Base-by-base conservation (phyloP, 108 stramenopile genomes). In the Cyclostephanos invisitatus region DNA sequence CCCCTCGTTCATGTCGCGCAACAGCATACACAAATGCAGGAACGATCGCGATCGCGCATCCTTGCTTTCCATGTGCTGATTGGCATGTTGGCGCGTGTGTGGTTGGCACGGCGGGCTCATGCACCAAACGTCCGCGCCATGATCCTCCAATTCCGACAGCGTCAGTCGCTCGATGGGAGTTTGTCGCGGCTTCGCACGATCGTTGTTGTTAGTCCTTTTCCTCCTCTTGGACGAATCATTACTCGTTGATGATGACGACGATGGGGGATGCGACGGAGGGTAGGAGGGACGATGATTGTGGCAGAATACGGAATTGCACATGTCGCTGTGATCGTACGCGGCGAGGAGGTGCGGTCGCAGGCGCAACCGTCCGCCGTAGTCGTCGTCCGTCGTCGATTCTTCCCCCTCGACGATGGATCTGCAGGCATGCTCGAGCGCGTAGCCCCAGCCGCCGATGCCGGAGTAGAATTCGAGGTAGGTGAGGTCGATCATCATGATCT, bases 71-170 rank as follows among this genome's bases (percentile, higher is more conserved):
- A 63, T 27, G 2, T 74, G 68, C 62, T 90, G 86, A 68, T 89
- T 87, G 5, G 72, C 62, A 62, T 89, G 86, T 50, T 90, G 86
- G n/a, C 90, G 72, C 57, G 91, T 93, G 61, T 91, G 88, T 28
- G 92, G 92, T 60, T 93, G 96, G 69, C 96, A 97, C 9, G 96
- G 96, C 32, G 96, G 96, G 32, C 79, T 82, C 91, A 97, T 91
- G 67, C 80, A 70, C 91, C 91, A 95, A 3, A 93, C 63, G 55
- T 76, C 78, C 15, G 94, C 93, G 9, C 69, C 27, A 75, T 87
- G 85, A 0, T 67, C 46, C 54, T 90, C 77, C 4, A 77, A 60
- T 21, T 87, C 55, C 59, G 84, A 66, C 20, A 69, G 35, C 9
- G 87, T 81, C 17, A 91, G 72, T 24, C 75, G 70, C 78, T 90